phyloP scores from a whole-genome alignment of 2,329 filamentous ascomycete genomes.

The Colletotrichum costaricense region DNA sequence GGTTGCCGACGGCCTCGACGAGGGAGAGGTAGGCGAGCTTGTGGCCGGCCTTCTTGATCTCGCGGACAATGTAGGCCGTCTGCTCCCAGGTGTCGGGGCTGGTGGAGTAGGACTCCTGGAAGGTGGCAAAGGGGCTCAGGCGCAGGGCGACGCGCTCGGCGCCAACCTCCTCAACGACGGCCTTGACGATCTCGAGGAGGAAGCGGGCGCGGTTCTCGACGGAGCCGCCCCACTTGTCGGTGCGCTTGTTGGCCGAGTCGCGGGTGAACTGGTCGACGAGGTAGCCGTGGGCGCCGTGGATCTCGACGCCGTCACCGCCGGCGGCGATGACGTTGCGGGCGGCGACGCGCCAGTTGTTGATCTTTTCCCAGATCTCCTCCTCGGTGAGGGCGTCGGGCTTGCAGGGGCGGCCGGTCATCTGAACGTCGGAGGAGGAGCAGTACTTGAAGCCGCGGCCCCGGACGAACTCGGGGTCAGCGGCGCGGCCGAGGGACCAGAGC shows the following conservation, averaged over 20 bases:
- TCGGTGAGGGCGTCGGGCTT: slow-evolving; percentile 44
- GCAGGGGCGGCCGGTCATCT: slow-evolving; percentile 39
- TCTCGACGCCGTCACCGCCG: slow-evolving; percentile 64
- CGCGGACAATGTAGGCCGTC: slow-evolving; percentile 41
- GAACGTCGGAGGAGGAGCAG: slow-evolving; percentile 39
- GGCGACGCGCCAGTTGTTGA: slow-evolving; percentile 63
- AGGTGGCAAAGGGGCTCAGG: slow-evolving; percentile 43
- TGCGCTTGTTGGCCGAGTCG: slow-evolving; percentile 45
- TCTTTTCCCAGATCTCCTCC: slow-evolving; percentile 69
- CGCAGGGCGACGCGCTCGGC: slow-evolving; percentile 52
- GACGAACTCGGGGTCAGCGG: slow-evolving; percentile 32
- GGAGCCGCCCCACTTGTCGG: slow-evolving; percentile 63
- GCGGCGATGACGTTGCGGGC: slow-evolving; percentile 59
- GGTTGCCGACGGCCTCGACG: slow-evolving; percentile 48
- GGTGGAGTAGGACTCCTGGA: slow-evolving; percentile 41
- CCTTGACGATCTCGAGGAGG: slow-evolving; percentile 59
- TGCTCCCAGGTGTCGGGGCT: slow-evolving; percentile 43
- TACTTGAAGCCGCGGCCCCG: slow-evolving; percentile 42
- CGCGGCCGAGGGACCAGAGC: slow-evolving; percentile 36
- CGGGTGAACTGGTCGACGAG: slow-evolving; percentile 67
- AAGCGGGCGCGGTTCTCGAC: slow-evolving; percentile 65
- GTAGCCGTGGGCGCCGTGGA: slow-evolving; percentile 63
- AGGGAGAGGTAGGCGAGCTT: slow-evolving; percentile 49
- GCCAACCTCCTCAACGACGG: slow-evolving; percentile 47
- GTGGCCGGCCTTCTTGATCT: slow-evolving; percentile 41